These are phyloP conservation scores for Boletus rubropictus DNA, from an alignment of 768 basidiomycete genomes.

Conservation along the genomic window DNA sequence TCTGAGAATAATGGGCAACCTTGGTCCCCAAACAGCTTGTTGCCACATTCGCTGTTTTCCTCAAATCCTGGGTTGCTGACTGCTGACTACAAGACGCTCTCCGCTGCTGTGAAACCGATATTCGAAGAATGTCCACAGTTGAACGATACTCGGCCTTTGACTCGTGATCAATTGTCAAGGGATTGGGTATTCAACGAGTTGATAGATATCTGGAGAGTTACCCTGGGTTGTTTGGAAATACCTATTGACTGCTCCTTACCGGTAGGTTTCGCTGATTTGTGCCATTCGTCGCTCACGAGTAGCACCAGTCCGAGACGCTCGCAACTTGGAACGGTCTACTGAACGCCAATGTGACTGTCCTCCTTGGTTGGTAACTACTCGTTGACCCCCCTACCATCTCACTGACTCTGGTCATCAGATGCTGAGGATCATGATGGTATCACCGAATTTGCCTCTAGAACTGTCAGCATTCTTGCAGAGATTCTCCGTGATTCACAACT, in stretches of 20 bases:
- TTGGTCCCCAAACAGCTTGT: conserved; percentile 45
- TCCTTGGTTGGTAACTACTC: conserved; percentile 48
- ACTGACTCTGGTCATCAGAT: conserved; percentile 31
- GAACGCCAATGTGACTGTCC: conserved; percentile 39
- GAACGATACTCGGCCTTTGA: conserved; percentile 53
- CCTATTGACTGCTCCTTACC: conserved; percentile 42
- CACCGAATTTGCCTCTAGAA: conserved; percentile 36
- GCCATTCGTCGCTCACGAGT: conserved; percentile 1
- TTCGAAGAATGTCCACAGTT: conserved; percentile 49
- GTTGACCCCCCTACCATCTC: not conserved
- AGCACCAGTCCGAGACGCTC: conserved; percentile 40
- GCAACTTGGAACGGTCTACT: conserved; percentile 56
- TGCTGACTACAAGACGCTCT: conserved; percentile 45
- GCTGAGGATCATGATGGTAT: conserved; percentile 37
- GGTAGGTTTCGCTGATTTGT: conserved; percentile 34
- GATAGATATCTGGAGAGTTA: conserved; percentile 48
- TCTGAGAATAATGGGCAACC: conserved; percentile 28
- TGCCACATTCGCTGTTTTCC: conserved; percentile 52
- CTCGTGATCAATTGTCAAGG: conserved; percentile 48
- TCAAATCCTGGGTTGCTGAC: conserved; percentile 52
- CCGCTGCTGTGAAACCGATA: conserved; percentile 44
- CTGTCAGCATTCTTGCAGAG: conserved; percentile 41
- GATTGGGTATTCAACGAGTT: conserved; percentile 50
- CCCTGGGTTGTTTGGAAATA: conserved; percentile 41
- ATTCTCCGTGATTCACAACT: conserved; percentile 44